Conservation (phyloP, 106 monocot species). For the Chionographis japonica region DNA sequence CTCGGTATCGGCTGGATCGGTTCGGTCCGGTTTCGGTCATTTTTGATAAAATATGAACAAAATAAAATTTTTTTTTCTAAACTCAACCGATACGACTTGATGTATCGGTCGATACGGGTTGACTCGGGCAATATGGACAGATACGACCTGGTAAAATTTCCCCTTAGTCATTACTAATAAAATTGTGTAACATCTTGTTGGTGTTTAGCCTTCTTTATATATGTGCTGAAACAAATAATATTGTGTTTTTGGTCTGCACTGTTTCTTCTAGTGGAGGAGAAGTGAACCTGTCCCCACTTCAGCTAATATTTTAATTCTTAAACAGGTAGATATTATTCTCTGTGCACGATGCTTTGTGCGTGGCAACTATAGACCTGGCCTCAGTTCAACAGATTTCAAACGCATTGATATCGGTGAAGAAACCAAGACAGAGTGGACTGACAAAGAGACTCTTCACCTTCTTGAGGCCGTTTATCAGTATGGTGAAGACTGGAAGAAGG, state of each 20-base stretch:
- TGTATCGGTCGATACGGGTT: too few species aligned
- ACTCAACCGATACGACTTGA: too few species aligned
- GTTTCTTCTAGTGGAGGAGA: not conserved
- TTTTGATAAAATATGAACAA: too few species aligned
- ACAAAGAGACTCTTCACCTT: conserved; percentile 92
- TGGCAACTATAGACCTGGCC: conserved; percentile 73
- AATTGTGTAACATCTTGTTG: too few species aligned
- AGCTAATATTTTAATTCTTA: conserved; percentile 1
- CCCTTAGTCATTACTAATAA: too few species aligned
- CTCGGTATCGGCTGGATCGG: too few species aligned
- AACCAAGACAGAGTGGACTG: conserved; percentile 82
- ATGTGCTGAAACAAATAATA: too few species aligned
- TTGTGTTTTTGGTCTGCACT: not conserved
- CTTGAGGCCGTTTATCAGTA: conserved; percentile 81
- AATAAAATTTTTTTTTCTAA: too few species aligned
- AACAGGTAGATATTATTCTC: conserved; percentile 58
- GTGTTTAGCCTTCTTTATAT: too few species aligned
- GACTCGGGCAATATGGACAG: too few species aligned
- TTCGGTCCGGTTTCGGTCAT: too few species aligned
- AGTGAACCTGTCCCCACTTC: not conserved
- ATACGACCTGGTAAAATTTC: too few species aligned
- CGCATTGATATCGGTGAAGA: conserved; percentile 76
- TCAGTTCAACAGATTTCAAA: conserved; percentile 79
- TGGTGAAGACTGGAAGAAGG: conserved; percentile 97
- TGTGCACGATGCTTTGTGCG: conserved; percentile 89